A percentile compares a stretch with the other conserved stretches of the same genome.
Evolutionary conservation across 495 filamentous ascomycete species (phyloP).

Genomic region (Extremus antarcticus): DNA sequence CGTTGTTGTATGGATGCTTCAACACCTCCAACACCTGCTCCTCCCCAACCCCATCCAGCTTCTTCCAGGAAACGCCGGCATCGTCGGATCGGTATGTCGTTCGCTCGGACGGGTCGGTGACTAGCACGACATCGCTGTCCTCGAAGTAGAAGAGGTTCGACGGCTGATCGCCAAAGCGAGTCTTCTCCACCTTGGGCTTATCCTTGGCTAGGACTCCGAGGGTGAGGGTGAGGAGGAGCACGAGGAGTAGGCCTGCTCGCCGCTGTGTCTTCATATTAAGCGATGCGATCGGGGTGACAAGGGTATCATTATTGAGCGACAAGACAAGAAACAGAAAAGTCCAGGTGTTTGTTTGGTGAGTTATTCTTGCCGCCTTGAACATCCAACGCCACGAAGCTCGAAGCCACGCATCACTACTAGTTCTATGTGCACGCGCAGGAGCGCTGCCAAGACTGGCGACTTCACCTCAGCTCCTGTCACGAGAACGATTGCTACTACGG

Average conservation of each 20-base stretch:
- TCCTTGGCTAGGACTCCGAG: constrained; percentile 31
- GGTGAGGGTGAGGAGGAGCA: constrained; percentile 1
- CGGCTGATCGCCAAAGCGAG: constrained; percentile 51
- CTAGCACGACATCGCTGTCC: constrained; percentile 65
- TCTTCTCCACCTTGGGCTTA: constrained; percentile 41
- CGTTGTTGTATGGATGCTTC: constrained; percentile 65
- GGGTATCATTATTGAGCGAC: neutral
- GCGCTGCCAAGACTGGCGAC: too few species aligned
- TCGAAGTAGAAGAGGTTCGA: constrained; percentile 71
- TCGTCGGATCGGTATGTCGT: constrained; percentile 63
- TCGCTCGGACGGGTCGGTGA: constrained; percentile 43
- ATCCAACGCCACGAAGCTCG: too few species aligned
- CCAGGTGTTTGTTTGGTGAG: too few species aligned
- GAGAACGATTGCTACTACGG: too few species aligned
- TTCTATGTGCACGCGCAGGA: too few species aligned
- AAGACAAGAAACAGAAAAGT: neutral
- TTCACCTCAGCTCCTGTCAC: too few species aligned
- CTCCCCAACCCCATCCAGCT: constrained; percentile 50
- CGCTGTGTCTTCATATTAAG: neutral
- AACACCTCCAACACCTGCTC: constrained; percentile 48
- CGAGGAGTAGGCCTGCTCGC: neutral
- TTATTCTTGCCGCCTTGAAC: too few species aligned
- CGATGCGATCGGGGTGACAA: neutral
- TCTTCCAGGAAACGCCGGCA: constrained; percentile 64
- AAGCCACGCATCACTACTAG: too few species aligned